Base-by-base conservation (phyloP, 345 rosid genomes). In the Populus simonii region DNA sequence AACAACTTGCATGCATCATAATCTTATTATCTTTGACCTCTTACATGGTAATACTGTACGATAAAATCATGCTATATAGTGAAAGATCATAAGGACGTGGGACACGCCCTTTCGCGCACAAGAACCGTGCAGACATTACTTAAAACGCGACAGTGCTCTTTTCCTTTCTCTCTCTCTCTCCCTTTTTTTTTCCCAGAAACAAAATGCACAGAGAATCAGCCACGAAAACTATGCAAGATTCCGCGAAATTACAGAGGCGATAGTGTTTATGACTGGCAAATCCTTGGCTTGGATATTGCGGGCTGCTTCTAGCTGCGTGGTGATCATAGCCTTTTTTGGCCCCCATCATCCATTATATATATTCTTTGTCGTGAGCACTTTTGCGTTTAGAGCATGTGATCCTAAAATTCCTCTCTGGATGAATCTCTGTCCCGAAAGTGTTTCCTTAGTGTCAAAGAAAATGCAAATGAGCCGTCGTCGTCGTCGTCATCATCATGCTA, bases 401-500 rank as follows among this genome's bases (percentile, higher is more conserved):
- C 17, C 69, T 69, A 23, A 57, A 62, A 31, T 74, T 51, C 25
- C 20, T 10, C 11, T n/a, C 57, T 38, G 45, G 57, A 35, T 68
- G 78, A 23, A 79, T 73, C 76, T 38, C 67, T 57, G 61, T 55
- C 33, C 53, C 13, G 22, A 27, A 71, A 31, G 33, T 67, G 43
- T 70, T 76, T 74, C 35, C 80, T 82, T 74, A 29, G 78, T 67
- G 66, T 29, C 72, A 53, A 71, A 77, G 81, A 63, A 76, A 73
- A 69, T 59, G 8, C 8, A 41, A 8, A 16, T 7, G 25, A 12
- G 75, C 47, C 63, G 6, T 33, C 36, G 1, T 5, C 36, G 35
- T 33, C 35, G 1, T 5, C 36, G 35, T 33, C 35, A 33, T 41
- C 45, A n/a, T 57, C 63, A 9, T 57, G 15, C 23, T 3, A 57